Evolutionary conservation across 176 grass and related monocot genomes (phyloP), one percentile per base, ranked within the genome.

Genomic region (Oryza australiensis): DNA sequence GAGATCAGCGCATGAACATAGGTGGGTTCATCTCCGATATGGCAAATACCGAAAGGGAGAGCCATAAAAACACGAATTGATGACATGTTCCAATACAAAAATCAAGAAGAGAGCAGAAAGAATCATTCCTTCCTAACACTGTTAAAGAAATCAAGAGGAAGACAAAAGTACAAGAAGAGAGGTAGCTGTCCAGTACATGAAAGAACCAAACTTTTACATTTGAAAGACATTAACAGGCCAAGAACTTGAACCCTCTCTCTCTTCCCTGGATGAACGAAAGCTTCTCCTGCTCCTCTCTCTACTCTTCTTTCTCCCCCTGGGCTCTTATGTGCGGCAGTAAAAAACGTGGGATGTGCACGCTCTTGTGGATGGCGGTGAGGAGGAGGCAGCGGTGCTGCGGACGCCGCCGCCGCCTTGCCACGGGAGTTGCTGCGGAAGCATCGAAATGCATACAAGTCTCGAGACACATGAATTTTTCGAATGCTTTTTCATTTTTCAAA

Each of bases 331-430:
- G 62, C 20, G 71, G 71, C 77, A 45, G 62, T 46, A 65, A 49
- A 10, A 55, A 38, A 72, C n/a, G 70, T 20, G 49, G 12, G 73
- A 15, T 35, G 78, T 12, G 12, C 11, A 72, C 9, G 57, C 34
- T 23, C 28, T 68, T 66, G 62, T 20, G 74, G 20, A 45, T 53
- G 74, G n/a, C 81, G 55, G 75, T 48, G 75, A 84, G n/a, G n/a
- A n/a, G n/a, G n/a, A n/a, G n/a, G n/a, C n/a, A n/a, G n/a, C n/a
- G n/a, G n/a, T n/a, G n/a, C n/a, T n/a, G n/a, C n/a, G n/a, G n/a
- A n/a, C n/a, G n/a, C n/a, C n/a, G n/a, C n/a, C n/a, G n/a, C n/a
- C n/a, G n/a, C n/a, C n/a, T n/a, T n/a, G n/a, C n/a, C n/a, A n/a
- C n/a, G n/a, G n/a, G n/a, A n/a, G n/a, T n/a, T n/a, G n/a, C n/a